phyloP scores from a whole-genome alignment of 306 rosid species.

The Casuarina glauca region DNA sequence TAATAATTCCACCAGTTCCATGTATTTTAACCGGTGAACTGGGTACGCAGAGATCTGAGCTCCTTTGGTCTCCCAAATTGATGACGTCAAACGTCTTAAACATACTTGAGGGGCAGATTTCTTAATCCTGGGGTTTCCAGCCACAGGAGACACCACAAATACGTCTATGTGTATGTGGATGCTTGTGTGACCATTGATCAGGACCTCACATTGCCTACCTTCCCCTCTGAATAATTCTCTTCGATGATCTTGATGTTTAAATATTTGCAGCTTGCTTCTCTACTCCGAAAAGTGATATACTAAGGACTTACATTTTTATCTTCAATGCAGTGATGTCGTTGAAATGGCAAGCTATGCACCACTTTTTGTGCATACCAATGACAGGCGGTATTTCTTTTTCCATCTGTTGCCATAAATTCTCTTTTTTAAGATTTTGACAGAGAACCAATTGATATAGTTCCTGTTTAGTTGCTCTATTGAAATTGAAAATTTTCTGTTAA shows the following conservation, averaged over 20 bases:
- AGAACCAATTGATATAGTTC: neutral
- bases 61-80: neutral
- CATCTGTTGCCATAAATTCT: neutral
- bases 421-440: neutral
- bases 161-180: no score
- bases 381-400: slow-evolving; percentile 55
- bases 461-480: slow-evolving; percentile 20
- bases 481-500: slow-evolving; percentile 27
- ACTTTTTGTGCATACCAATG: slow-evolving; percentile 75
- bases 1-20: neutral
- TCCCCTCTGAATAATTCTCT: neutral
- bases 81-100: neutral
- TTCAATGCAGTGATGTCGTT: slow-evolving; percentile 68
- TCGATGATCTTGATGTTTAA: neutral
- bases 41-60: neutral
- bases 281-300: neutral
- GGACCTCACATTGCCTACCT: no score
- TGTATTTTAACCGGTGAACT: neutral
- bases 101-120: neutral
- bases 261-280: neutral
- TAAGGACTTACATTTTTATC: neutral
- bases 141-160: neutral
- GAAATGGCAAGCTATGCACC: slow-evolving; percentile 96
- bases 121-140: neutral
- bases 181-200: no score